Evolutionary conservation across 1,284 basidiomycete species (phyloP), one percentile per base, ranked within the genome.

Genomic region (Ustilago nuda): DNA sequence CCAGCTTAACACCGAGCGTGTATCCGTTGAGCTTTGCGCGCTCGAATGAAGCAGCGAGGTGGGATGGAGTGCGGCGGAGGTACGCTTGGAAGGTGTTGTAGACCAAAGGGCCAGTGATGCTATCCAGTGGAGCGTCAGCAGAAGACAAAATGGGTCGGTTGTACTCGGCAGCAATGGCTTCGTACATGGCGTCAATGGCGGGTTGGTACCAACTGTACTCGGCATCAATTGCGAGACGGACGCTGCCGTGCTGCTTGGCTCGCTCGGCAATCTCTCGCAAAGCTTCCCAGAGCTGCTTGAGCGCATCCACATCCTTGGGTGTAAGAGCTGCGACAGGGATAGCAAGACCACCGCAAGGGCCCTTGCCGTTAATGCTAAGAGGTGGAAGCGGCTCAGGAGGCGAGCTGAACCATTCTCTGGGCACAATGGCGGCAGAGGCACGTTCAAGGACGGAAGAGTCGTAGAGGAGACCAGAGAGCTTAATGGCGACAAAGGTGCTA

Each of bases 1-100:
- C 95, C 63, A 98, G 92, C 87, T 98, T 98, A 72, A 95, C 91
- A 17, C 95, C 95, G 2, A 98, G 89, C 0, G 92, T 89, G 85
- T 94, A 98, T 51, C 90, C 89, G 78, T 91, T 88, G 53, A 85
- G 86, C 72, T 90, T 88, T 8, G 95, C 92, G 62, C 93, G 91
- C n/a, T 87, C 87, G 52, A 95, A 87, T 37, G 91, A 89, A 35
- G 90, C 89, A 0, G 87, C 87, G 19, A 97, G 89, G 72, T 94
- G 91, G 30, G 87, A 85, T 0, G 91, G 91, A 1, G 90, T 92
- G 68, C 92, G 92, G 66, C 45, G 36, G 30, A 77, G 71, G 61
- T 82, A 83, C 12, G 82, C 78, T 63, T 83, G 78, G 72, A 73
- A 81, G 6, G 82, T 83, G 61, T 81, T 82, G 75, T 76, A 83